These are phyloP conservation scores for Pestalotiopsis fici DNA, from an alignment of 2,329 filamentous ascomycete genomes.

Conservation along the genomic window DNA sequence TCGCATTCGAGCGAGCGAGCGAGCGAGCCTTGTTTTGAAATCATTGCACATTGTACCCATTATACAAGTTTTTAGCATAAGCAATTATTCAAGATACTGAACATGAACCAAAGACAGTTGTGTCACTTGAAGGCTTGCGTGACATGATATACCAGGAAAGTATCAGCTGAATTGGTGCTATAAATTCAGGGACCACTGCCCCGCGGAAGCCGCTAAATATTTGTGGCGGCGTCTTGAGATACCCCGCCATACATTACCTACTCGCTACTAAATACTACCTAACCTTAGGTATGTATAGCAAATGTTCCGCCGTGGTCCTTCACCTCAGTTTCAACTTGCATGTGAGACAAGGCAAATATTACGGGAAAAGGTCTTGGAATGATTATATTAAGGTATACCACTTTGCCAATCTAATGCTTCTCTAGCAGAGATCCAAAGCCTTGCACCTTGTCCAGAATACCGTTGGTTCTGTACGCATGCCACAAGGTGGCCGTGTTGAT, in stretches of 20 bases:
- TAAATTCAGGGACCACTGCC: too few species aligned
- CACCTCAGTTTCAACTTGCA: not conserved
- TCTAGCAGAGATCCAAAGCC: conserved; percentile 19
- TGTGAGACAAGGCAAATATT: not conserved
- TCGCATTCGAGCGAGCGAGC: not conserved
- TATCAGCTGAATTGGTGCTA: too few species aligned
- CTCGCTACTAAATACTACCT: too few species aligned
- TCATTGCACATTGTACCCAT: not conserved
- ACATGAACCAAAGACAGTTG: too few species aligned
- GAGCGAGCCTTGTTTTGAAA: not conserved
- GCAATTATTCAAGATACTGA: not conserved
- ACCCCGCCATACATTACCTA: too few species aligned
- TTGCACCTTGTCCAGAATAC: conserved; percentile 23
- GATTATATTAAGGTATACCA: not conserved
- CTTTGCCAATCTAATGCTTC: conserved; percentile 11
- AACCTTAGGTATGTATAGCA: too few species aligned
- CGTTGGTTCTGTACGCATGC: conserved; percentile 28
- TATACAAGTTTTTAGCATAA: not conserved
- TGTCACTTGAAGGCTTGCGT: too few species aligned
- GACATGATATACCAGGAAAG: too few species aligned
- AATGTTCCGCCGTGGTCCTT: too few species aligned
- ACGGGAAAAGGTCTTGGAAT: not conserved
- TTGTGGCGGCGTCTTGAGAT: too few species aligned
- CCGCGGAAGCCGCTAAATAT: too few species aligned
- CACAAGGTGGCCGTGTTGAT: conserved; percentile 33